phyloP scores from a whole-genome alignment of 495 filamentous ascomycete genomes.

The Neurospora tetrasperma region DNA sequence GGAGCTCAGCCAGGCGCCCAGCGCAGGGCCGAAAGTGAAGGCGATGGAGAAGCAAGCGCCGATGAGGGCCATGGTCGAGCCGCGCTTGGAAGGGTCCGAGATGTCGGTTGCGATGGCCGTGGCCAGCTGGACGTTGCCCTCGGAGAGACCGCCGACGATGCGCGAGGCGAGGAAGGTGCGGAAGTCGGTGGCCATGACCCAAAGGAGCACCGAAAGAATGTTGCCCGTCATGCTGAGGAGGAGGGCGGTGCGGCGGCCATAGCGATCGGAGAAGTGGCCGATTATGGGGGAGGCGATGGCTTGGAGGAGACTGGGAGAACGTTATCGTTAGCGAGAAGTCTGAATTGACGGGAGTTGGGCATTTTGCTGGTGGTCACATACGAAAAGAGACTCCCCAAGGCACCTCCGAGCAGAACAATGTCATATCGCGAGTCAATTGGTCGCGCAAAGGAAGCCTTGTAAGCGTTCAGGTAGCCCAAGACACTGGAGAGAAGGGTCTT shows the following conservation, averaged over 20 bases:
- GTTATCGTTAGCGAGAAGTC: too few relatives aligned
- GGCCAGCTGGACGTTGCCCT: slow-evolving; percentile 94
- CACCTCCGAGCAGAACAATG: slow-evolving; percentile 90
- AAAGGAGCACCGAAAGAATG: slow-evolving; percentile 81
- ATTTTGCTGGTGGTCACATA: slow-evolving; percentile 5
- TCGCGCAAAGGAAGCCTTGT: slow-evolving; percentile 86
- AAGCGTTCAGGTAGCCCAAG: slow-evolving; percentile 77
- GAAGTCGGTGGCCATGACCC: slow-evolving; percentile 89
- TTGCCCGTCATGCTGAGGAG: slow-evolving; percentile 94
- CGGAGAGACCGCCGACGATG: slow-evolving; percentile 84
- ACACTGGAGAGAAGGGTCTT: slow-evolving; percentile 64
- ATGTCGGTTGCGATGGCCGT: slow-evolving; percentile 96
- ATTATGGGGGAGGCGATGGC: slow-evolving; percentile 89
- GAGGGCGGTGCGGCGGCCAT: slow-evolving; percentile 81
- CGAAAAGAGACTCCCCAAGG: slow-evolving; percentile 87
- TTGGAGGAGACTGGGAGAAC: slow-evolving; percentile 52
- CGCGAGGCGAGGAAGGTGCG: slow-evolving; percentile 88
- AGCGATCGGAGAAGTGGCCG: slow-evolving; percentile 73
- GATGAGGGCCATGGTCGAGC: slow-evolving; percentile 89
- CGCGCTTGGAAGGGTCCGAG: slow-evolving; percentile 67
- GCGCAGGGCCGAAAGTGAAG: slow-evolving; percentile 88
- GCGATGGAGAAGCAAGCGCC: slow-evolving; percentile 95
- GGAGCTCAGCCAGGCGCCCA: slow-evolving; percentile 74
- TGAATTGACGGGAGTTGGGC: too few relatives aligned
- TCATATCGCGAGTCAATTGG: slow-evolving; percentile 96